phyloP scores from a whole-genome alignment of 2,329 filamentous ascomycete genomes.

The Botrytis pseudocinerea region DNA sequence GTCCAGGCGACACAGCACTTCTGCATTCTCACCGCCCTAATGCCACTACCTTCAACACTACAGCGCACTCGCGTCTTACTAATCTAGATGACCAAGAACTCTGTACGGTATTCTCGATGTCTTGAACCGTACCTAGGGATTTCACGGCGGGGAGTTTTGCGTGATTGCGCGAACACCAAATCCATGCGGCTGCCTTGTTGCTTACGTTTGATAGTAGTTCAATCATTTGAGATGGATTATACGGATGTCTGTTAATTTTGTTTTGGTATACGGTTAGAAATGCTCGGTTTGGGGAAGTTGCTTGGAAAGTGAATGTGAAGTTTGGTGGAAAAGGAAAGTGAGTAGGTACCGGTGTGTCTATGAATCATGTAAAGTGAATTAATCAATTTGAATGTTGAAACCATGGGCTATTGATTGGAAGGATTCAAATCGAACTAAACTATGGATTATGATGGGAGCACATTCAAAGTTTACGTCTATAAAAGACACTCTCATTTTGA shows the following conservation, averaged over 20 bases:
- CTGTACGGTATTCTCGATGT: fast-evolving
- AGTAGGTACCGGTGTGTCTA: no score
- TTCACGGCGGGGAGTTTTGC: no score
- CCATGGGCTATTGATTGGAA: no score
- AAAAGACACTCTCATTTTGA: background rate
- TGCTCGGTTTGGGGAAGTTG: background rate
- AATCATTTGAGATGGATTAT: background rate
- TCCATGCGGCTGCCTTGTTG: background rate
- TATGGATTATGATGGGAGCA: fast-evolving
- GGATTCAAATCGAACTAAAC: fast-evolving
- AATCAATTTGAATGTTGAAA: background rate
- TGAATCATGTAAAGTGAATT: background rate
- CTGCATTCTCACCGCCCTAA: background rate
- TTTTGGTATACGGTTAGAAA: no score
- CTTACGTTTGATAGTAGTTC: background rate
- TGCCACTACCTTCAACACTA: background rate
- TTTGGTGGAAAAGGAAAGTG: background rate
- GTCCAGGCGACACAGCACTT: background rate
- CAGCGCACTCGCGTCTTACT: background rate
- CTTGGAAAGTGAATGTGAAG: background rate
- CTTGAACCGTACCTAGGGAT: background rate
- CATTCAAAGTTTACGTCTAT: background rate
- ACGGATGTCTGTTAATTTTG: background rate
- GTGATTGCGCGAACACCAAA: background rate
- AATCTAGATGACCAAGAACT: background rate